Conservation (phyloP, 805 yeast genomes). For the Hanseniaspora taiwanica region DNA sequence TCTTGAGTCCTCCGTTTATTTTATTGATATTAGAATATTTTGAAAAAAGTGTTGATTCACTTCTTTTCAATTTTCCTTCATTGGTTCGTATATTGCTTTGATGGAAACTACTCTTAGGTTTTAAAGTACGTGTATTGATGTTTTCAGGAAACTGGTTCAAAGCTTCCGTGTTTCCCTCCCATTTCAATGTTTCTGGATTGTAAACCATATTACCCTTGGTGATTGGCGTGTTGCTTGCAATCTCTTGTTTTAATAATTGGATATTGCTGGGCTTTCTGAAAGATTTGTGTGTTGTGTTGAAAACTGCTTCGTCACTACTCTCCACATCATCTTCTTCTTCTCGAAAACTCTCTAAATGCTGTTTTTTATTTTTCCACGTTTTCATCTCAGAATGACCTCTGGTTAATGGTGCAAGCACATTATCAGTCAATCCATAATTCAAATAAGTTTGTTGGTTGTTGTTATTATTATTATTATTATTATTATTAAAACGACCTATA, state of each 20-base stretch:
- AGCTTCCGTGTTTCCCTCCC: slow-evolving; percentile 21
- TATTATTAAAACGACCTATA: background rate
- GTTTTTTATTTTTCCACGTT: background rate
- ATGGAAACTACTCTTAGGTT: no score
- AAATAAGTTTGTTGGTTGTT: no score
- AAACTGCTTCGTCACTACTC: slow-evolving; percentile 13
- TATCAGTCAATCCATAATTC: no score
- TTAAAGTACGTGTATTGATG: no score
- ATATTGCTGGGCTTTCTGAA: slow-evolving; percentile 6
- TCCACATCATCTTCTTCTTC: slow-evolving; percentile 10
- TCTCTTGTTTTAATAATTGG: slow-evolving; percentile 21
- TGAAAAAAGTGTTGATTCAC: background rate
- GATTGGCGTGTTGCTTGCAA: slow-evolving; percentile 22
- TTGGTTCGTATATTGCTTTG: background rate
- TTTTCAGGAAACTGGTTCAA: slow-evolving; percentile 14
- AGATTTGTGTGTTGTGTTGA: slow-evolving; percentile 3
- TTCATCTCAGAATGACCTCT: background rate
- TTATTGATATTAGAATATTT: background rate
- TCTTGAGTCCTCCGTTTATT: background rate
- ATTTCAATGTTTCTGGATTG: slow-evolving; percentile 18
- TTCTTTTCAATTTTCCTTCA: background rate
- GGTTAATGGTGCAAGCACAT: no score
- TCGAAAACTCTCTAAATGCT: slow-evolving; percentile 7
- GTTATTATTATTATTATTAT: no score
- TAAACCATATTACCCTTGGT: slow-evolving; percentile 19